A percentile compares a stretch with the other conserved stretches of the same genome.
These are phyloP conservation scores for Tetraselmis striata DNA, from an alignment of 139 green algal species.

Conservation along the genomic window DNA sequence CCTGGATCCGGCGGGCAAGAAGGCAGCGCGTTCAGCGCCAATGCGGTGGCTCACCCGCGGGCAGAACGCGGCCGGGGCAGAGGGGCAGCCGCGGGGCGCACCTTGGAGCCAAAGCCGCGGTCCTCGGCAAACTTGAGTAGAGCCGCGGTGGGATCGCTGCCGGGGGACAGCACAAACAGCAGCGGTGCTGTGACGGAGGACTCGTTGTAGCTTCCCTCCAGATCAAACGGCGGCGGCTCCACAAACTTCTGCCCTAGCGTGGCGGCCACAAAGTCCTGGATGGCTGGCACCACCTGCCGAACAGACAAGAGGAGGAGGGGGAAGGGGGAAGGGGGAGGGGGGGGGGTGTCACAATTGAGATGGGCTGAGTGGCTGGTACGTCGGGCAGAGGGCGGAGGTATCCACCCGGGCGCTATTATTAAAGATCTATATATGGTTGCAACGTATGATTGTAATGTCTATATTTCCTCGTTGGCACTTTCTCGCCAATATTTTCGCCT, in stretches of 20 bases:
- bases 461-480: too few relatives aligned
- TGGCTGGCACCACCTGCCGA: neutral
- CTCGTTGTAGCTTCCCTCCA: slow-evolving; percentile 67
- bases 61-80: neutral
- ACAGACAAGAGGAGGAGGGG: too few relatives aligned
- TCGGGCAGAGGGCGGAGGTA: too few relatives aligned
- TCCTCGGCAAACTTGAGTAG: slow-evolving; percentile 77
- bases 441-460: too few relatives aligned
- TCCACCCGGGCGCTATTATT: too few relatives aligned
- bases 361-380: too few relatives aligned
- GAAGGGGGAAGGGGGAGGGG: too few relatives aligned
- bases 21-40: too few relatives aligned
- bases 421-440: too few relatives aligned
- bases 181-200: slow-evolving; percentile 49
- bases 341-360: neutral
- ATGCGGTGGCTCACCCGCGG: too few relatives aligned
- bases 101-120: slow-evolving; percentile 21
- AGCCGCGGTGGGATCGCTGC: slow-evolving; percentile 55
- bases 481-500: too few relatives aligned
- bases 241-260: slow-evolving; percentile 60
- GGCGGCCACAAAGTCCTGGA: slow-evolving; percentile 38
- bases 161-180: slow-evolving; percentile 65
- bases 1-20: too few relatives aligned
- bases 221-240: slow-evolving; percentile 66
- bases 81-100: neutral